These are phyloP conservation scores for Beauveria australis DNA, from an alignment of 2,329 filamentous ascomycete species.

Conservation along the genomic window DNA sequence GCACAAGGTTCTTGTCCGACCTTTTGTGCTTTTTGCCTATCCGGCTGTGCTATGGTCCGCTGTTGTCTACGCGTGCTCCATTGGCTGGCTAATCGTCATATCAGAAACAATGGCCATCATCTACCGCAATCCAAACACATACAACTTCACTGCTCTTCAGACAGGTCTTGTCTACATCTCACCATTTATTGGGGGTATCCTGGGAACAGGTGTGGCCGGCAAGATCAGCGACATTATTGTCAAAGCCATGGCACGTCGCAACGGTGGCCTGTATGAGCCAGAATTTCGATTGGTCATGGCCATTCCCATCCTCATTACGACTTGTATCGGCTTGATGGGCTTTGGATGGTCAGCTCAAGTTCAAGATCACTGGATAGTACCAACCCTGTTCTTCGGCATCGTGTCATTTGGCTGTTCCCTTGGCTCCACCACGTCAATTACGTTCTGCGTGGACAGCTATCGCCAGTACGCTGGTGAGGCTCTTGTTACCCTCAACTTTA, in stretches of 20 bases:
- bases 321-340: slow-evolving; percentile 80
- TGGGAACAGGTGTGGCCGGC: slow-evolving; percentile 88
- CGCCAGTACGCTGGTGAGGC: slow-evolving; percentile 90
- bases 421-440: slow-evolving; percentile 85
- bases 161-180: slow-evolving; percentile 84
- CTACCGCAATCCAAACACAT: slow-evolving; percentile 59
- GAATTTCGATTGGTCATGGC: slow-evolving; percentile 91
- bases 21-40: slow-evolving; percentile 80
- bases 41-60: slow-evolving; percentile 85
- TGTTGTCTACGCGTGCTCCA: slow-evolving; percentile 74
- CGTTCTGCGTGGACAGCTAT: slow-evolving; percentile 90
- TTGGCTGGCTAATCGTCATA: slow-evolving; percentile 93
- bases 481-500: slow-evolving; percentile 87
- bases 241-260: slow-evolving; percentile 69
- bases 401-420: slow-evolving; percentile 88
- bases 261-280: slow-evolving; percentile 91
- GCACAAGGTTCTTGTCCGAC: slow-evolving; percentile 67
- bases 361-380: slow-evolving; percentile 77
- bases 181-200: slow-evolving; percentile 78
- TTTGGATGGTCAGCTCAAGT: slow-evolving; percentile 87
- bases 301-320: slow-evolving; percentile 67
- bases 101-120: slow-evolving; percentile 80
- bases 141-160: slow-evolving; percentile 74
- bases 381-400: slow-evolving; percentile 86
- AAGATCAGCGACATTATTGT: slow-evolving; percentile 82